Base-by-base conservation (phyloP, 2,329 filamentous ascomycete genomes). In the Dissoconium aciculare region DNA sequence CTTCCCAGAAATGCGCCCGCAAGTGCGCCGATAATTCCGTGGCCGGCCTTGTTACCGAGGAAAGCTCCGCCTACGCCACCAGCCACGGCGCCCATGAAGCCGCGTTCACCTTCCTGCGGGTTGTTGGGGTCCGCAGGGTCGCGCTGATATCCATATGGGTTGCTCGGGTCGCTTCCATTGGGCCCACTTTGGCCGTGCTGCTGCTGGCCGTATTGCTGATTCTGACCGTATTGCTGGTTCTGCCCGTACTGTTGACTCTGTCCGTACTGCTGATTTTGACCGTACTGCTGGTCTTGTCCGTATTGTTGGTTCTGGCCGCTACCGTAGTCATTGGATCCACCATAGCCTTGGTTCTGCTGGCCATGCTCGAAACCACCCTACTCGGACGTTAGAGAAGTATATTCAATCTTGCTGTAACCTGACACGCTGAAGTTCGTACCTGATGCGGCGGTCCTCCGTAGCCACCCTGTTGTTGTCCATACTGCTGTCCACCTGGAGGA, bases 51-150 rank as follows among this genome's bases (percentile, higher is more conserved):
- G 43, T 62, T 57, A 11, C 70, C 70, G 4, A 67, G 55, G 38
- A 66, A 63, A 39, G 63, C 64, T 2, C 70, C 71, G 3, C 68
- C 66, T 3, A 67, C 58, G 26, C 65, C 69, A 26, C 71, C 71
- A 10, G 63, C 64, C 3, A 72, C 50, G 3, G 68, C 63, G 27
- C 70, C 67, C 43, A 67, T 62, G 4, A 74, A 53, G 21, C 69
- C 69, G 33, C 70, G 64, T 37, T 74, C 69, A 28, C 61, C 66
- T 28, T 68, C 65, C 28, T 55, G 58, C 21, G 61, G 61, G 33
- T 52, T 52, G 37, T 55, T 56, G 9, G 62, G 62, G 45, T 49
- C 49, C 46, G 50, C 32, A 2, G 48, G 49, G 34, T 49, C 45
- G 23, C 36, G 28, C 5, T 40, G 37, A 41, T 48, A 48, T 17